Percentiles rank a stretch among this genome's conserved stretches.
phyloP scores from a whole-genome alignment of 495 filamentous ascomycete species.

The Podospora fimiseda region DNA sequence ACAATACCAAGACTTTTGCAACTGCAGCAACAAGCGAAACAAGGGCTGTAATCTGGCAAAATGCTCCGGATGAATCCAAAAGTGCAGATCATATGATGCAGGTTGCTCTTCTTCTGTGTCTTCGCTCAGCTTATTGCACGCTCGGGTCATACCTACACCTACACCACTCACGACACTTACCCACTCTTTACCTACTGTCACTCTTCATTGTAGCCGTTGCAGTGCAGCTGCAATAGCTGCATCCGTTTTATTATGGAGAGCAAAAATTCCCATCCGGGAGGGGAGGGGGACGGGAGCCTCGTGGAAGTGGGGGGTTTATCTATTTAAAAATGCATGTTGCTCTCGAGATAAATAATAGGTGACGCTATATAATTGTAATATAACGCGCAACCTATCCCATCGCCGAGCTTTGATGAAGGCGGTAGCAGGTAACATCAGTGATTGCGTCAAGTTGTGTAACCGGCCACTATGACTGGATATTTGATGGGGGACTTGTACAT shows the following conservation, averaged over 20 bases:
- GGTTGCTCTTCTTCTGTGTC: conserved; percentile 27
- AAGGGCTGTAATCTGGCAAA: conserved; percentile 33
- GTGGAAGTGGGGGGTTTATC: neutral
- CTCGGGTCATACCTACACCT: too few relatives aligned
- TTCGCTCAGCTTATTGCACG: too few relatives aligned
- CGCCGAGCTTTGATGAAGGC: neutral
- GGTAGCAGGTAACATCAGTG: neutral
- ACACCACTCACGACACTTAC: neutral
- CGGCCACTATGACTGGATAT: neutral
- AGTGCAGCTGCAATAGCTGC: neutral
- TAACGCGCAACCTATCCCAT: neutral
- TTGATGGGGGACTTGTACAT: too few relatives aligned
- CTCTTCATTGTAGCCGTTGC: neutral
- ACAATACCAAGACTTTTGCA: conserved; percentile 18
- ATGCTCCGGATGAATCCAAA: conserved; percentile 38
- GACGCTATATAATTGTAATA: neutral
- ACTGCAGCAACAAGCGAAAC: conserved; percentile 14
- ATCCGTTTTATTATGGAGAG: neutral
- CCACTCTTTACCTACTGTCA: neutral
- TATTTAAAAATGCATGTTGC: too few relatives aligned
- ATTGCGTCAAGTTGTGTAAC: neutral
- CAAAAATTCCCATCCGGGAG: neutral
- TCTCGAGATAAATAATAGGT: too few relatives aligned
- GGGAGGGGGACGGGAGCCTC: neutral
- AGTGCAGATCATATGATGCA: conserved; percentile 43